phyloP scores from a whole-genome alignment of 1,284 basidiomycete species.

The Athelia sp. region DNA sequence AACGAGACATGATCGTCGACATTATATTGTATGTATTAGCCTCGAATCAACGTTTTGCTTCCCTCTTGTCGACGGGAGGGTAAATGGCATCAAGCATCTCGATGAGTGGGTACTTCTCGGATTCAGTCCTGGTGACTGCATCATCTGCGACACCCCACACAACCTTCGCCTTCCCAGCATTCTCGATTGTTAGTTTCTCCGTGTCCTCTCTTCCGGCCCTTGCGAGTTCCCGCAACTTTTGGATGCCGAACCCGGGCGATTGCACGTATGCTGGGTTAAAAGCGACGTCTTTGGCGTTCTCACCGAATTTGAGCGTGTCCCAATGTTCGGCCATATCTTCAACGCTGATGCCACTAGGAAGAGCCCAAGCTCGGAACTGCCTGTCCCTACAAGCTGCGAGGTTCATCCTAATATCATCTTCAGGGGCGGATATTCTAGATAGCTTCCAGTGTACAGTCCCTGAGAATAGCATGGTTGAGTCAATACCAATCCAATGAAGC shows the following conservation, averaged over 20 bases:
- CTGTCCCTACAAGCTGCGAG: conserved; percentile 29
- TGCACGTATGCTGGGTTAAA: conserved; percentile 12
- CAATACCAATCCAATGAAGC: background rate
- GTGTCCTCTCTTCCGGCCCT: conserved; percentile 29
- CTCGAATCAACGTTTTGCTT: no score
- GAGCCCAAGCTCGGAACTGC: conserved; percentile 35
- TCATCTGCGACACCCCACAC: conserved; percentile 18
- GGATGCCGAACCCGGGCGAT: conserved; percentile 18
- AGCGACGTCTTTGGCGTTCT: conserved; percentile 7
- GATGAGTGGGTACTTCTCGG: no score
- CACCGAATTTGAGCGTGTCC: conserved; percentile 43
- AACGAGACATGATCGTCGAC: no score
- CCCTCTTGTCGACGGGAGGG: no score
- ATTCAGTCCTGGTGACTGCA: no score
- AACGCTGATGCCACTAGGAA: conserved; percentile 43
- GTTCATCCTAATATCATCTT: conserved; percentile 26
- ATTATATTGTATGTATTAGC: no score
- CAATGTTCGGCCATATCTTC: conserved; percentile 44
- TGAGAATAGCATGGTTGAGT: conserved; percentile 19
- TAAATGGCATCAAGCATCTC: no score
- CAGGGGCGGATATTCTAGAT: conserved; percentile 26
- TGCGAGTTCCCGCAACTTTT: conserved; percentile 29
- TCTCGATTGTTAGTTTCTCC: conserved; percentile 17
- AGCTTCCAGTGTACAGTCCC: conserved; percentile 56
- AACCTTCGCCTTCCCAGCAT: conserved; percentile 18